Evolutionary conservation across 345 rosid species (phyloP), one percentile per base, ranked within the genome.

Genomic region (Aethionema arabicum): DNA sequence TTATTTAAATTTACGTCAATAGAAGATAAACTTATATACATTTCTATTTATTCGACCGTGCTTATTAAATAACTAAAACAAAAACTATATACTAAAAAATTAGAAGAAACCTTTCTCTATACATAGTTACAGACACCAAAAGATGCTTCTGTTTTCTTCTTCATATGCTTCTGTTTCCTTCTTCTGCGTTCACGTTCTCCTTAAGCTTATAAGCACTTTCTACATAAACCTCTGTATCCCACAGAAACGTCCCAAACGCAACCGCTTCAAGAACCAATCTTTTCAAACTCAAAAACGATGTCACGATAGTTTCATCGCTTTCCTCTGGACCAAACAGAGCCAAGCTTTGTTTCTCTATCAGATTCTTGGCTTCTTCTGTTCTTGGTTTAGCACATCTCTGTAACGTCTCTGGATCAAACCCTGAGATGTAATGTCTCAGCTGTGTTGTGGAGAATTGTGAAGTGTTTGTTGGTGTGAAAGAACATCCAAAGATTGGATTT

Each of bases 231-330:
- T 93, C 96, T 3, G 86, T 72, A 27, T 90, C 99, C 99, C 97
- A 90, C n/a, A 93, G 86, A 64, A 93, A 93, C 43, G 82, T 79
- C 46, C 99, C 99, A 54, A 93, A 93, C 32, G 97, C 97, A 27
- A 87, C 84, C 31, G 99, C 99, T 67, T 93, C 99, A 16, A 87
- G 64, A 56, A 87, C 85, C 80, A 93, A 72, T 32, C 99, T 83
- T 82, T 83, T 93, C 72, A 93, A 36, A 75, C 96, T 93, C 9
- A 86, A 85, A 71, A 82, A 93, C 0, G 99, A 90, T 38, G 99
- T 83, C 58, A 72, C 48, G 3, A 93, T 81, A 36, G 80, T 63
- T 68, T 80, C 85, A 58, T 79, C 88, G 0, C 55, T 64, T 15
- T 73, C 70, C 40, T 68, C 86, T 6, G 85, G 76, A 9, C 86